Evolutionary conservation across 1,284 basidiomycete genomes (phyloP), one percentile per base, ranked within the genome.

Genomic region (Puccinia horiana): DNA sequence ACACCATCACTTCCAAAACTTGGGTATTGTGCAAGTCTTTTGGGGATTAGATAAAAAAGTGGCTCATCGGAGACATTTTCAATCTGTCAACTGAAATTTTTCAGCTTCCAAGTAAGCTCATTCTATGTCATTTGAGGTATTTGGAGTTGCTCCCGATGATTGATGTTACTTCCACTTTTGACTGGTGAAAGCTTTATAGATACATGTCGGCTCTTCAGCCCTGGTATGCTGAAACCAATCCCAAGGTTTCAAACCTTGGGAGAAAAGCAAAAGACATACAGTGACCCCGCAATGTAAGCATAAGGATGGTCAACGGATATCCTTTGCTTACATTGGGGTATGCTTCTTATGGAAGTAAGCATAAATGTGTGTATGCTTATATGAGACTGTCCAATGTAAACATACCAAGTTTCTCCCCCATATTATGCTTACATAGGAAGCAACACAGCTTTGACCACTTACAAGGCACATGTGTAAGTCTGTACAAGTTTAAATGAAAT

Each of bases 21-120:
- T 99, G 78, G 92, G 95, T 90, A 99, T 99, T 86, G 97, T 99
- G 32, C 97, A 98, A 87, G 97, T 98, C 84, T 99, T 99, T 90
- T 96, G 93, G 94, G 94, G 94, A 86, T 90, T 95, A 58, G 86
- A 87, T 83, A 87, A 87, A 80, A 84, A 32, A 52, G 72, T 81
- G 37, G 67, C 44, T 11, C 58, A 67, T 5, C 1, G 77, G 32
- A 87, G 96, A 88, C 94, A 98, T 87, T 98, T 98, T 91, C 96
- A 96, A 1, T 97, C 95, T 42, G 96, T 99, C 87, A 98, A 99
- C 89, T 99, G 97, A 96, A 96, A 93, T 86, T 89, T 96, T 29
- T 99, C 97, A 9, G 98, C 99, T 88, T 99, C 96, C 79, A 99
- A 99, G 88, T 99, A 99, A 37, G 83, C 37, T 18, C 37, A 29